Base-by-base conservation (phyloP, 192 early-diverging fungal species). In the Phycomyces nitens region DNA sequence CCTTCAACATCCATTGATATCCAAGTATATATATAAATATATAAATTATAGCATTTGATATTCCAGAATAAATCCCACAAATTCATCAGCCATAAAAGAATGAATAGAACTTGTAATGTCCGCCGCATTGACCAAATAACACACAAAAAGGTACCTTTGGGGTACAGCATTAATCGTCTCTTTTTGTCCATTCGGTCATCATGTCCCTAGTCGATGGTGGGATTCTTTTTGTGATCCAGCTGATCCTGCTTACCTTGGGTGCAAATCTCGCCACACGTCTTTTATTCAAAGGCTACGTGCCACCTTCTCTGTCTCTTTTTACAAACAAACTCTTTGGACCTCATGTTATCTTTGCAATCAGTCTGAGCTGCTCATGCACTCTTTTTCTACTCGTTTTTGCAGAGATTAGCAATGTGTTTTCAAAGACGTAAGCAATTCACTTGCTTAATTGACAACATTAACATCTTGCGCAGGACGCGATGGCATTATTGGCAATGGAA, bases 381-480 rank as follows among this genome's bases (percentile, higher is more conserved):
- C 80, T 95, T 60, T 90, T 95, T 67, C 83, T 91, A 62, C 82
- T 95, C 56, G 78, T 95, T 15, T 83, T 95, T 43, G 85, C 92
- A 72, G 92, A 92, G 66, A 92, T 95, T 57, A 76, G 78, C 47
- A 84, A 84, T 7, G 58, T 94, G 7, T 74, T 91, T 56, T 76
- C 79, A 63, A 86, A 82, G 65, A 81, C 82, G 72, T 77, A 79
- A 27, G 66, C 43, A 11, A 50, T 18, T n/a, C 0, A 8, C 3
- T 60, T 49, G 24, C 7, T 47, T 55, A 14, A 7, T 16, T 15
- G 11, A 40, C 41, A 51, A 53, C 23, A 24, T 56, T 10, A 47
- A 56, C 12, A 14, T 56, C 20, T 39, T 38, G 18, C 12, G 59
- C 62, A 87, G 87, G 15, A 69, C 88, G 42, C 84, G 91, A 27